Conservation (phyloP, 2,329 filamentous ascomycete species). For the Torrubiella hemipterigena region DNA sequence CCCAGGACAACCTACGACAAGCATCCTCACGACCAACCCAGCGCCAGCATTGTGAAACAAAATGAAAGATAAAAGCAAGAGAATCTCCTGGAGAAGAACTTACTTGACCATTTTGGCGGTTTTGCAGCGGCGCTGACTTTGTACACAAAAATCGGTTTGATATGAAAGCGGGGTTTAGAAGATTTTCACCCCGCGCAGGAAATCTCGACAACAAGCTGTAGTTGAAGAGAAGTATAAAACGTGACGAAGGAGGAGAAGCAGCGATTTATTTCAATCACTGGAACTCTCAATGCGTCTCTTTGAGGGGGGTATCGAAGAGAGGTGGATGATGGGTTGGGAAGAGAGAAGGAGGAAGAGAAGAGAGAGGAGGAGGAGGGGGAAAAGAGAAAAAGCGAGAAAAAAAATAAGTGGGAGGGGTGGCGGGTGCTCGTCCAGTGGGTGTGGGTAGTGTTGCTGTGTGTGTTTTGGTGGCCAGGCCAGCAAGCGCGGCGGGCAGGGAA, state of each 20-base stretch:
- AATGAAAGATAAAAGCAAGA: background rate
- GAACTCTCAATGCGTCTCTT: conserved; percentile 27
- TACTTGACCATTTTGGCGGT: conserved; percentile 99
- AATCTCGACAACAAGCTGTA: background rate
- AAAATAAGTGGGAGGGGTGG: too few relatives aligned
- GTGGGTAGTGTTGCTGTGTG: too few relatives aligned
- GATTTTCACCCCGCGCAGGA: conserved; percentile 14
- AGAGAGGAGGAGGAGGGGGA: conserved; percentile 14
- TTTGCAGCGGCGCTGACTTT: conserved; percentile 37
- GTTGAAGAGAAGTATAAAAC: conserved; percentile 5
- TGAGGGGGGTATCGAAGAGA: conserved; percentile 10
- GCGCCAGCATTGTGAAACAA: background rate
- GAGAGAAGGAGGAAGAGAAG: conserved; percentile 13
- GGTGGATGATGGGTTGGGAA: conserved; percentile 6
- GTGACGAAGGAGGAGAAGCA: conserved; percentile 11
- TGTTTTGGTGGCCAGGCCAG: too few relatives aligned
- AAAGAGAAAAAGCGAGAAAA: conserved; percentile 13
- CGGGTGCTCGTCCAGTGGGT: too few relatives aligned
- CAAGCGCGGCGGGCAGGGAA: too few relatives aligned
- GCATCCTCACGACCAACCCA: background rate
- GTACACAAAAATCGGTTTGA: conserved; percentile 24
- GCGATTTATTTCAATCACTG: conserved; percentile 22
- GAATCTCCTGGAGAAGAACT: conserved; percentile 33
- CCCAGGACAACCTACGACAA: too few relatives aligned
- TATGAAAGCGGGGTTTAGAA: conserved; percentile 30